Conservation (phyloP, 305 asterid species). For the Lippia alba region DNA sequence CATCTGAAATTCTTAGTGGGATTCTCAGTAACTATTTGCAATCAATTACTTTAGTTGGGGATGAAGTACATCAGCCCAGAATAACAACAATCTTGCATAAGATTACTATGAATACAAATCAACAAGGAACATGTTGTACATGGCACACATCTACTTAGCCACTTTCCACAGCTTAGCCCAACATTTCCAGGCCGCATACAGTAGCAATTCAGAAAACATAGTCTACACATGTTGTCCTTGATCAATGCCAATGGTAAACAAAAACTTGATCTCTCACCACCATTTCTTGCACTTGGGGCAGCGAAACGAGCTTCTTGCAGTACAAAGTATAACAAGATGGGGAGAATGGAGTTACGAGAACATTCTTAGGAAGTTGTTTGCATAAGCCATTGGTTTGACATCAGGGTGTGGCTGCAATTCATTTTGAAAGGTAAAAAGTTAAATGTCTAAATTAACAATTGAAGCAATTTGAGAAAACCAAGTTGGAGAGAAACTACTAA, state of each 20-base stretch:
- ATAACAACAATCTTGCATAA: slow-evolving; percentile 35
- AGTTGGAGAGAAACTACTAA: slow-evolving; percentile 48
- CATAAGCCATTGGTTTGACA: slow-evolving; percentile 98
- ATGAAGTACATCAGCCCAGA: slow-evolving; percentile 1
- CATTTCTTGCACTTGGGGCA: slow-evolving; percentile 41
- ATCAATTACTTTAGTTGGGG: too few relatives aligned
- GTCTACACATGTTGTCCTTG: slow-evolving; percentile 38
- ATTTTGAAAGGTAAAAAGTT: background rate
- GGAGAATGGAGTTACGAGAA: slow-evolving; percentile 53
- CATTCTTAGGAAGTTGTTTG: slow-evolving; percentile 92
- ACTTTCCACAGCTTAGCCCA: slow-evolving; percentile 32
- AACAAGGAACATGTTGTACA: slow-evolving; percentile 35
- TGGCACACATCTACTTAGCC: slow-evolving; percentile 34
- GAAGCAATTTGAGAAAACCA: background rate
- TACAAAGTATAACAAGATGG: slow-evolving; percentile 24
- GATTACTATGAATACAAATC: slow-evolving; percentile 41
- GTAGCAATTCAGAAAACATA: slow-evolving; percentile 33
- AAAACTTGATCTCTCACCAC: slow-evolving; percentile 39
- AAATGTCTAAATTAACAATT: background rate
- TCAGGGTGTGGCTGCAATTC: slow-evolving; percentile 94
- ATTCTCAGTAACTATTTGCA: too few relatives aligned
- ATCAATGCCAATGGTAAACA: slow-evolving; percentile 34
- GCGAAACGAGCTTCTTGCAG: slow-evolving; percentile 35
- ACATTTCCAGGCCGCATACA: slow-evolving; percentile 30
- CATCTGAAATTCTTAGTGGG: too few relatives aligned